Base-by-base conservation (phyloP, 225 moss, liverwort and hornwort species). In the Bryum argenteum region DNA sequence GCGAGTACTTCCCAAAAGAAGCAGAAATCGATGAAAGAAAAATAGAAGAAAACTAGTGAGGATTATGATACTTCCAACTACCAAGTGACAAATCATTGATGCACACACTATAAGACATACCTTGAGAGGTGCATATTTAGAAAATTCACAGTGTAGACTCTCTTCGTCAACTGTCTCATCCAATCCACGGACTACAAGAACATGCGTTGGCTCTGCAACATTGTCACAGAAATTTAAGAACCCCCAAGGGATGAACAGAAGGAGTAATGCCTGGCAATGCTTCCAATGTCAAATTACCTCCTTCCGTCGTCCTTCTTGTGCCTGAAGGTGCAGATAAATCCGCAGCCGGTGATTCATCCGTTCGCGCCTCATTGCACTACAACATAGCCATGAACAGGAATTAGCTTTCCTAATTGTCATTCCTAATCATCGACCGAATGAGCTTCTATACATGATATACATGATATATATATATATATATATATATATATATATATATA, bases 111-210 rank as follows among this genome's bases (percentile, higher is more conserved):
- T 2, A 39, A 73, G n/a, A 24, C 58, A 63, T 74, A 98, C 98
- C 98, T 98, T 98, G 38, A 98, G 92, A 19, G 92, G 88, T 47
- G 94, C 94, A 89, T 89, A 85, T 88, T 98, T 98, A 55, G 98
- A 98, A 51, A 98, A 98, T 74, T 98, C 98, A 79, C 88, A 92
- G 69, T 94, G 94, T 63, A 98, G 70, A 71, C 75, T 94, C 66
- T 98, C 98, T 83, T 98, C 98, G 77, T 88, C 85, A 8, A 98
- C 89, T 75, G 83, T 87, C 71, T 98, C 98, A 71, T 92, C 94
- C 77, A 98, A 84, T 52, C 98, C 92, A 74, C 94, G 92, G 64
- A 98, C 98, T 44, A 94, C 98, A 66, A 98, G 88, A 44, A 98
- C 98, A 84, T 94, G 98, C 14, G 94, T 94, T 60, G 98, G 98